phyloP scores from a whole-genome alignment of 768 basidiomycete genomes.

The Phanerodontia chrysosporium region DNA sequence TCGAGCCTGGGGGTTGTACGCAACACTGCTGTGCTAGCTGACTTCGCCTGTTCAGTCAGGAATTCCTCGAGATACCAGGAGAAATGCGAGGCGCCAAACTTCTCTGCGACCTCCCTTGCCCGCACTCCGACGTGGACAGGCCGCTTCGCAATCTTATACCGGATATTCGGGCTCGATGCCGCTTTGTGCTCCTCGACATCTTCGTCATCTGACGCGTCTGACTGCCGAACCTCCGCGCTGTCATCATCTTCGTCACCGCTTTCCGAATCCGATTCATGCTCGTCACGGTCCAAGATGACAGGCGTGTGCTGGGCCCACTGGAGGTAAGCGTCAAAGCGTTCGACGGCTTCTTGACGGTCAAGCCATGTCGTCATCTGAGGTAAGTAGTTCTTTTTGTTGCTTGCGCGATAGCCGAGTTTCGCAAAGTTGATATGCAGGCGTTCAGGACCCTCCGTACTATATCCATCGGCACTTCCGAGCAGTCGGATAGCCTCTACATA shows the following conservation, averaged over 20 bases:
- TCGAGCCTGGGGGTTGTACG: neutral
- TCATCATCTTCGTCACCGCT: neutral
- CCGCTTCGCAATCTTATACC: constrained; percentile 3
- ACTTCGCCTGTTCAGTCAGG: neutral
- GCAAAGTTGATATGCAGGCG: constrained; percentile 41
- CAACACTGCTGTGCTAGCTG: neutral
- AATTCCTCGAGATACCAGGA: neutral
- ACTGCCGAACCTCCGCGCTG: too few relatives aligned
- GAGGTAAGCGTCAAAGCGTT: constrained; percentile 24
- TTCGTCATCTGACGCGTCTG: neutral
- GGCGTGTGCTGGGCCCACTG: constrained; percentile 13
- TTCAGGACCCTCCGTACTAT: constrained; percentile 27
- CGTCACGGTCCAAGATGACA: too few relatives aligned
- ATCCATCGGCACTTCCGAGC: constrained; percentile 20
- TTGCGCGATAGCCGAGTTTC: constrained; percentile 28
- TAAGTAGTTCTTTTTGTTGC: constrained; percentile 22
- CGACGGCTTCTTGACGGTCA: constrained; percentile 29
- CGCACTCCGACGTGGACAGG: neutral
- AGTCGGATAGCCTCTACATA: constrained; percentile 18
- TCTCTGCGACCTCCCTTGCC: neutral
- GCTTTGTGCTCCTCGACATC: neutral
- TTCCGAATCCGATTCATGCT: neutral
- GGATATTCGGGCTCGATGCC: neutral
- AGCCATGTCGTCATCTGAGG: constrained; percentile 40
- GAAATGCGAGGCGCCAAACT: constrained; percentile 1